A percentile compares a stretch with the other conserved stretches of the same genome.
These are phyloP conservation scores for Myrica gale DNA, from an alignment of 306 rosid genomes.

Conservation along the genomic window DNA sequence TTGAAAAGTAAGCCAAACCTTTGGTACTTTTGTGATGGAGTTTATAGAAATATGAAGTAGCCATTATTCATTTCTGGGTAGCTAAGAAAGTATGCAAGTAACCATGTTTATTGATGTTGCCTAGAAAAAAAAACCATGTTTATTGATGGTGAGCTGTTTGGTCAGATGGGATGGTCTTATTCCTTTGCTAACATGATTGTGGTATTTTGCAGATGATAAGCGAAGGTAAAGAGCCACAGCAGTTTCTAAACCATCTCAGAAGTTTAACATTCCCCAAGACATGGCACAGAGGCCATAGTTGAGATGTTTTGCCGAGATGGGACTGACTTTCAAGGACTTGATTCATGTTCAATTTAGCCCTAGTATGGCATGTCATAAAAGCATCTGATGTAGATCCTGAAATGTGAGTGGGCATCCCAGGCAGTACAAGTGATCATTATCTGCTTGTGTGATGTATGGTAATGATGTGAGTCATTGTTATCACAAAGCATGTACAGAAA, in stretches of 20 bases:
- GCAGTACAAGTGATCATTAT: conserved; percentile 28
- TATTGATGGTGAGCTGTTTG: neutral
- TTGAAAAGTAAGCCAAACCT: neutral
- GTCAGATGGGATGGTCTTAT: neutral
- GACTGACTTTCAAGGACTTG: neutral
- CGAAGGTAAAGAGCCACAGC: conserved; percentile 50
- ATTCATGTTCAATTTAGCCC: conserved; percentile 1
- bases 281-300: neutral
- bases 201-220: conserved; percentile 38
- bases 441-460: conserved; percentile 47
- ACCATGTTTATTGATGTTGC: neutral
- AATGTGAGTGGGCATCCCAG: conserved; percentile 39
- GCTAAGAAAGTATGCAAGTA: neutral
- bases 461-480: conserved; percentile 5
- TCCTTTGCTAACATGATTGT: neutral
- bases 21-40: neutral
- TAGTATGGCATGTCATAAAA: conserved; percentile 10
- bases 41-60: too few relatives aligned
- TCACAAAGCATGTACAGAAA: conserved; percentile 31
- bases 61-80: neutral
- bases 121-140: too few relatives aligned
- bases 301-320: conserved; percentile 5
- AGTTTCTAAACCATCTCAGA: conserved; percentile 37
- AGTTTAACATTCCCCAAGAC: conserved; percentile 7
- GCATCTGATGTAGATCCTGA: conserved; percentile 7